phyloP scores from a whole-genome alignment of 208 protist genomes.

The Crithidia fasciculata region DNA sequence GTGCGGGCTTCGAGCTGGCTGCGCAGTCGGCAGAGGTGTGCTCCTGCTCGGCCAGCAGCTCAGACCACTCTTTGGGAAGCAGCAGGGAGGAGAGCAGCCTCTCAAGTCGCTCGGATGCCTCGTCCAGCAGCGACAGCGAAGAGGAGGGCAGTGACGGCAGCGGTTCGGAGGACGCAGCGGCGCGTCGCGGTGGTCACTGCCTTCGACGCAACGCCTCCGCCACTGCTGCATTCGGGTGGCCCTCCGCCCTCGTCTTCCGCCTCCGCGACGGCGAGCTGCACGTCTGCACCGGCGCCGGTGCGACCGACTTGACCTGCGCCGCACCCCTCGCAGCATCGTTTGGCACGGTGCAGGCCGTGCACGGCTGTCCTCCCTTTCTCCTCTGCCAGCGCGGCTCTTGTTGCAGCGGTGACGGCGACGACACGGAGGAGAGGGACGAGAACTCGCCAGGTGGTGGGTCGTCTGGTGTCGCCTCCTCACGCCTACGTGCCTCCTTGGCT shows the following conservation, averaged over 20 bases:
- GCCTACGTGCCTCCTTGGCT: background rate
- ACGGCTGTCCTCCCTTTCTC: constrained; percentile 22
- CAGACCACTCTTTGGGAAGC: background rate
- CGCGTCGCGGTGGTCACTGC: background rate
- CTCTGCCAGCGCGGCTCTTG: constrained; percentile 7
- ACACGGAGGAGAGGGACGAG: background rate
- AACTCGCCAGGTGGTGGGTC: background rate
- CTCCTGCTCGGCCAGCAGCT: constrained; percentile 11
- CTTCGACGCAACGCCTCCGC: background rate
- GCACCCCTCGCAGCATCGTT: background rate
- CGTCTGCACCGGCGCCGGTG: constrained; percentile 7
- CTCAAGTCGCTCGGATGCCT: too few species aligned
- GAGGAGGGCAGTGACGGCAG: background rate
- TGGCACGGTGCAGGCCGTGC: constrained; percentile 5
- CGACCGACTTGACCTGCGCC: constrained; percentile 7
- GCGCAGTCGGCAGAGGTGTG: constrained; percentile 18
- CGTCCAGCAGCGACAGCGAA: background rate
- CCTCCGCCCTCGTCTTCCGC: constrained; percentile 17
- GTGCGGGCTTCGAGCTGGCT: constrained; percentile 13
- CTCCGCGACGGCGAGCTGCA: constrained; percentile 15
- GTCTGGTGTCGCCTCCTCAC: background rate
- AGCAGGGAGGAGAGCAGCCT: background rate
- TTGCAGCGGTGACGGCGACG: background rate
- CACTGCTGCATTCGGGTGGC: background rate
- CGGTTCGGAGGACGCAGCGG: background rate